Percentiles rank a stretch among this genome's conserved stretches.
Evolutionary conservation across 2,329 filamentous ascomycete species (phyloP).

Genomic region (Amauroascus verrucosus): DNA sequence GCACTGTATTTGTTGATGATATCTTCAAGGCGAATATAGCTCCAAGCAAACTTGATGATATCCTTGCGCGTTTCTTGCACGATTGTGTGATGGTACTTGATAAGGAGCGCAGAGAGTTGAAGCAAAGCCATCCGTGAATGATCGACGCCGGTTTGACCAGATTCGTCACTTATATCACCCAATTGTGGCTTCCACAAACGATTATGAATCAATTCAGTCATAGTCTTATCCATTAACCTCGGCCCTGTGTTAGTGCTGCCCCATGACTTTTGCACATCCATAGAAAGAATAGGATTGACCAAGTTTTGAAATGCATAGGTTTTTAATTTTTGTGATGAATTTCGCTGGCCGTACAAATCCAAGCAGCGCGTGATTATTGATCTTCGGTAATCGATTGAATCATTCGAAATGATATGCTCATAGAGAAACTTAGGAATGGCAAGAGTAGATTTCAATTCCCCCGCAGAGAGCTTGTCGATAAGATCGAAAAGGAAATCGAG

Average conservation of each 20-base stretch:
- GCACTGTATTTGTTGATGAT: conserved; percentile 98
- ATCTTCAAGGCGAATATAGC: conserved; percentile 94
- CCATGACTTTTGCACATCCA: conserved; percentile 84
- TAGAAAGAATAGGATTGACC: conserved; percentile 90
- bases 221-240: conserved; percentile 69
- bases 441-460: conserved; percentile 69
- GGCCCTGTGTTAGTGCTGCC: conserved; percentile 49
- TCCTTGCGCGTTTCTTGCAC: conserved; percentile 91
- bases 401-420: conserved; percentile 67
- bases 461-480: conserved; percentile 71
- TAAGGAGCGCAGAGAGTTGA: conserved; percentile 84
- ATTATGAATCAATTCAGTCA: conserved; percentile 82
- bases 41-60: conserved; percentile 98
- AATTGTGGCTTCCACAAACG: conserved; percentile 90
- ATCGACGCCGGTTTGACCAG: conserved; percentile 75
- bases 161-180: conserved; percentile 71
- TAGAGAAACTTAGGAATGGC: conserved; percentile 75
- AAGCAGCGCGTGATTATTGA: conserved; percentile 73
- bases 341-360: conserved; percentile 71
- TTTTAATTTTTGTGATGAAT: conserved; percentile 77
- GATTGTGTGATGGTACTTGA: conserved; percentile 85
- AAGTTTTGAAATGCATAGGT: conserved; percentile 85
- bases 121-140: conserved; percentile 93
- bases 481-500: conserved; percentile 75
- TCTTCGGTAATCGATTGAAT: conserved; percentile 78